Conservation (phyloP, 1,139 yeast genomes). For the Debaryomycetaceae sp. region DNA sequence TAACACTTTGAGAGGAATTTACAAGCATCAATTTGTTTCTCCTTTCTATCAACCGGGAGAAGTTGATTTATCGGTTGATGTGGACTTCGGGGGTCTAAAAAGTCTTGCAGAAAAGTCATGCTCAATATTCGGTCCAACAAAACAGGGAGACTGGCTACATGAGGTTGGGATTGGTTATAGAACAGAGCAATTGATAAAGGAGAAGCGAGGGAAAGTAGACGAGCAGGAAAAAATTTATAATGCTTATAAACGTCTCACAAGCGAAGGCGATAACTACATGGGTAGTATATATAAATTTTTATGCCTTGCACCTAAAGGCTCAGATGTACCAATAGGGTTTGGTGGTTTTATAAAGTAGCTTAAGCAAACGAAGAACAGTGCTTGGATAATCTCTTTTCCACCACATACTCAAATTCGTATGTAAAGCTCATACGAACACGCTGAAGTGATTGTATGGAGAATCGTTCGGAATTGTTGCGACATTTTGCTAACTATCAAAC, state of each 20-base stretch:
- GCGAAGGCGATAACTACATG: conserved; percentile 62
- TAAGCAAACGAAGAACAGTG: not conserved
- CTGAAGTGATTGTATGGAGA: too few species aligned
- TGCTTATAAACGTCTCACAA: conserved; percentile 64
- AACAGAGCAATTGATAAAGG: conserved; percentile 49
- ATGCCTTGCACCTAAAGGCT: conserved; percentile 53
- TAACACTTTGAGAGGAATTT: conserved; percentile 70
- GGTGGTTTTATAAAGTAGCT: conserved; percentile 10
- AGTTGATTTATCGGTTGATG: conserved; percentile 81
- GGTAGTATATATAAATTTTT: conserved; percentile 75
- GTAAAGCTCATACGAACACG: too few species aligned
- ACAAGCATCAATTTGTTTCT: conserved; percentile 69
- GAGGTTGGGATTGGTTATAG: conserved; percentile 74
- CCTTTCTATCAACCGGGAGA: conserved; percentile 76
- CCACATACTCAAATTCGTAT: too few species aligned
- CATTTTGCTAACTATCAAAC: too few species aligned
- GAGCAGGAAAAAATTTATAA: conserved; percentile 47
- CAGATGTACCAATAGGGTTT: conserved; percentile 37
- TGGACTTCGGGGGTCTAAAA: conserved; percentile 64
- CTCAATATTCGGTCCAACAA: conserved; percentile 54
- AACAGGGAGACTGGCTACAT: conserved; percentile 81
- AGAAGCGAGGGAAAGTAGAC: conserved; percentile 25
- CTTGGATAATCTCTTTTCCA: too few species aligned
- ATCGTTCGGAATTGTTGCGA: too few species aligned
- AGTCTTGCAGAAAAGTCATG: conserved; percentile 17